Evolutionary conservation across 73 alveolate species (phyloP), one percentile per base, ranked within the genome.

Genomic region (Tetrahymena thermophila): DNA sequence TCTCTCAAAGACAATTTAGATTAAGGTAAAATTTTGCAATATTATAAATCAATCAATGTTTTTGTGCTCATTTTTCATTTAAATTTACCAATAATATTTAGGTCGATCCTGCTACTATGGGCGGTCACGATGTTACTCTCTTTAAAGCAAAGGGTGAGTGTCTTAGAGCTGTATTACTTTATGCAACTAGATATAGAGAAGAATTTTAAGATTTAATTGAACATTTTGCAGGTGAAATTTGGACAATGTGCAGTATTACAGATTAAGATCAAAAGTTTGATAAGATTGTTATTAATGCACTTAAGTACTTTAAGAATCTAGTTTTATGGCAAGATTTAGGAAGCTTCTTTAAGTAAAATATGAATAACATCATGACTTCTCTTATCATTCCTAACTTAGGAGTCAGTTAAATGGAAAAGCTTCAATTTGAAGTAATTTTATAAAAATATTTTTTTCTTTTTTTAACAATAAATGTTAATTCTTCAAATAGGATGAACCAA

Each of bases 111-210:
- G 89, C 89, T 31, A 25, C 9, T 4, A 28, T 71, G 37, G 89
- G 89, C 11, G 89, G 89, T 19, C 89, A 71, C 11, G 89, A 71
- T 71, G 37, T 71, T 21, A 71, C 89, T 71, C 89, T 95, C 16
- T 95, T 95, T 85, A 95, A 95, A 84, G 93, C 95, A 9, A 95
- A 95, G 34, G 97, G 97, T 21, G 97, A 95, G 17, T 94, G 95
- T 21, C 93, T 95, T 17, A 85, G 43, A 85, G 71, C 95, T 35
- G 97, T 95, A 8, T 35, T 95, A 35, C 85, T 95, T n/a, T 95
- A 95, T 89, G 95, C 97, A 31, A 95, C 93, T n/a, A 95, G 94
- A 83, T 95, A 95, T 89, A 89, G 95, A 1, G 97, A 95, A 85
- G 97, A 95, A 37, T 95, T 95, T 35, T 71, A 94, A 15, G 97